Conservation (phyloP, 2,329 filamentous ascomycete genomes). For the Rugonectria rugulosa region DNA sequence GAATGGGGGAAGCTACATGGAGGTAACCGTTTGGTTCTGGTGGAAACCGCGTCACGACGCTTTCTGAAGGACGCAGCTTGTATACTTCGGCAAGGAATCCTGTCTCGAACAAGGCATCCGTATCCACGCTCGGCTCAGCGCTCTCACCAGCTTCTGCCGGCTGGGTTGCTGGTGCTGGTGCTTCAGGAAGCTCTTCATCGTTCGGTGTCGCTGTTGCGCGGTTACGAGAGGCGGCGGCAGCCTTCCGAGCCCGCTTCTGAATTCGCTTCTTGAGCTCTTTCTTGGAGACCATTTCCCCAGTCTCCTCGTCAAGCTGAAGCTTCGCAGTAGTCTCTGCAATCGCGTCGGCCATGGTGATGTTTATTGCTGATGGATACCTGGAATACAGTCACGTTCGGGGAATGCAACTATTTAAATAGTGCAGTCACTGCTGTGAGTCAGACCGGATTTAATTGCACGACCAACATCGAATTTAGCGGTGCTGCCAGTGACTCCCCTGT, state of each 20-base stretch:
- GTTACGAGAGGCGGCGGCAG: slow-evolving; percentile 58
- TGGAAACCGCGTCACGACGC: slow-evolving; percentile 76
- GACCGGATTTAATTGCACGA: no score
- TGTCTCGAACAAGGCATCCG: slow-evolving; percentile 78
- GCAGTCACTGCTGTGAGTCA: no score
- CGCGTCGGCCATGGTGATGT: no score
- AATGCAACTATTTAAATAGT: no score
- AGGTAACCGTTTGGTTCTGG: slow-evolving; percentile 93
- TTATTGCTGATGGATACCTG: no score
- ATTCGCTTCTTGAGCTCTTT: slow-evolving; percentile 68
- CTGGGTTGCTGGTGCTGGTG: not conserved
- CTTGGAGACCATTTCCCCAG: slow-evolving; percentile 70
- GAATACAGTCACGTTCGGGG: no score
- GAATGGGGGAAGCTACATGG: no score
- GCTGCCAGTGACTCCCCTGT: no score
- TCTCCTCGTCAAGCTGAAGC: slow-evolving; percentile 67
- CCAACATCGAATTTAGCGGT: no score
- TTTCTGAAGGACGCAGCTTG: slow-evolving; percentile 68
- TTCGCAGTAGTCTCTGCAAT: no score
- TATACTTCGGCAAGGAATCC: slow-evolving; percentile 79
- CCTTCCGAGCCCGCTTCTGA: slow-evolving; percentile 66
- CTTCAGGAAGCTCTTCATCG: slow-evolving; percentile 46
- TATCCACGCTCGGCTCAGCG: slow-evolving; percentile 50
- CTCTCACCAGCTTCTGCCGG: not conserved
- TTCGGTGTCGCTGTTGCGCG: slow-evolving; percentile 54